phyloP scores from a whole-genome alignment of 2,329 filamentous ascomycete species.

The Ceratocystis alfenasii region DNA sequence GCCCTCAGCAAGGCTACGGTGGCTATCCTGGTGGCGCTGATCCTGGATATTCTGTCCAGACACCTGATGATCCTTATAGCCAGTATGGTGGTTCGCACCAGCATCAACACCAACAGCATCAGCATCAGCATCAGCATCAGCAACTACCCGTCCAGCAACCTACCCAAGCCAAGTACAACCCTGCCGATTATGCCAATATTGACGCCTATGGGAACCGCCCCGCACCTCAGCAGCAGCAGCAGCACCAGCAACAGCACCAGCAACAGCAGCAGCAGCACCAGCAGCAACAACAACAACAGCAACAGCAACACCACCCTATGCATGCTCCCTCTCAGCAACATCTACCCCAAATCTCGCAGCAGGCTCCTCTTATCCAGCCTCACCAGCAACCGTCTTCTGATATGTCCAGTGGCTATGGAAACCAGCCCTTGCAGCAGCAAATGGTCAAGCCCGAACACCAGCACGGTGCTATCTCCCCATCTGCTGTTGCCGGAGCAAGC shows the following conservation, averaged over 20 bases:
- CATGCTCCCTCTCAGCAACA: constrained; percentile 17
- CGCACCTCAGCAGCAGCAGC: constrained; percentile 30
- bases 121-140: constrained; percentile 27
- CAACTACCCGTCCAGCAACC: constrained; percentile 31
- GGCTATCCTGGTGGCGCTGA: constrained; percentile 22
- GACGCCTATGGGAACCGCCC: constrained; percentile 36
- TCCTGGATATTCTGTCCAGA: constrained; percentile 7
- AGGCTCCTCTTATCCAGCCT: constrained; percentile 24
- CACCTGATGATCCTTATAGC: constrained; percentile 14
- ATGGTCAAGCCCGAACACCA: constrained; percentile 30
- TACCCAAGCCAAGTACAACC: constrained; percentile 60
- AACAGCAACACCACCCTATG: constrained; percentile 29
- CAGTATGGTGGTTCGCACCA: constrained; percentile 25
- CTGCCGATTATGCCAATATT: constrained; percentile 59
- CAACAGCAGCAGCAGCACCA: too few species aligned
- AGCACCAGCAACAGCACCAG: constrained; percentile 30
- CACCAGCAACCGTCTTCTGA: constrained; percentile 24
- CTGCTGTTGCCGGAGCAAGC: constrained; percentile 26
- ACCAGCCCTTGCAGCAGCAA: constrained; percentile 28
- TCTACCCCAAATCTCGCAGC: constrained; percentile 23
- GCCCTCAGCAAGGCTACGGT: constrained; percentile 29
- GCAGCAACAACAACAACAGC: constrained; percentile 26
- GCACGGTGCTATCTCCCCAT: constrained; percentile 24
- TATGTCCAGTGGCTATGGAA: constrained; percentile 27
- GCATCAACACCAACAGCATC: constrained; percentile 27